These are phyloP conservation scores for Thalia dealbata DNA, from an alignment of 176 grass and related monocot species.

Conservation along the genomic window DNA sequence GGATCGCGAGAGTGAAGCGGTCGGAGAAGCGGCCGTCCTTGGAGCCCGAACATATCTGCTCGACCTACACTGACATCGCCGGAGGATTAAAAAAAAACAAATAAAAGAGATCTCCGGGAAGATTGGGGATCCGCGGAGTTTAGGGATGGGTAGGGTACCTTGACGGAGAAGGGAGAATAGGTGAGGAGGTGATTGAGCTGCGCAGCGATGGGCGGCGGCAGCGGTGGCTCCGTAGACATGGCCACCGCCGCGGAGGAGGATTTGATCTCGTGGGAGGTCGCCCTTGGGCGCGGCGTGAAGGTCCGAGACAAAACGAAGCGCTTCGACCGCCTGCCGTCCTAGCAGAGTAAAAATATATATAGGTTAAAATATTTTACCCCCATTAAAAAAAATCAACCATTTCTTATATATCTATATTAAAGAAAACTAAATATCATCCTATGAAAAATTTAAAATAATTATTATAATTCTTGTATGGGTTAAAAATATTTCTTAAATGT, in stretches of 20 bases:
- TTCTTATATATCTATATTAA: no score
- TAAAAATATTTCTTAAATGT: no score
- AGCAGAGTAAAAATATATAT: background rate
- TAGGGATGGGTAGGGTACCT: conserved; percentile 21
- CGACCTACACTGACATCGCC: conserved; percentile 36
- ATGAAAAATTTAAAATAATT: no score
- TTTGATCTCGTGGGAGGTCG: background rate
- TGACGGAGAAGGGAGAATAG: conserved; percentile 52
- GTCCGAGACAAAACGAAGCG: background rate
- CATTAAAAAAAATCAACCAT: no score
- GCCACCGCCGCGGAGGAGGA: conserved; percentile 19
- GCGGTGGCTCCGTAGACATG: conserved; percentile 18
- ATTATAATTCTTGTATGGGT: no score
- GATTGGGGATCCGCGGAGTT: background rate
- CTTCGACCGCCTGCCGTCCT: background rate
- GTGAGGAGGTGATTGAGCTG: conserved; percentile 77
- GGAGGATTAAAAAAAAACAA: background rate
- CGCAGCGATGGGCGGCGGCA: conserved; percentile 51
- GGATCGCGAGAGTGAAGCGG: conserved; percentile 68
- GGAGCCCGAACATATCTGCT: conserved; percentile 68
- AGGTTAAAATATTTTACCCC: no score
- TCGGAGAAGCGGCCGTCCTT: conserved; percentile 49
- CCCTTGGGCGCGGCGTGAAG: no score
- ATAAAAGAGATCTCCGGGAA: no score
- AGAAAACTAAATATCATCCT: no score